These are phyloP conservation scores for Groenewaldozyma salmanticensis DNA, from an alignment of 805 yeast genomes.

Conservation along the genomic window DNA sequence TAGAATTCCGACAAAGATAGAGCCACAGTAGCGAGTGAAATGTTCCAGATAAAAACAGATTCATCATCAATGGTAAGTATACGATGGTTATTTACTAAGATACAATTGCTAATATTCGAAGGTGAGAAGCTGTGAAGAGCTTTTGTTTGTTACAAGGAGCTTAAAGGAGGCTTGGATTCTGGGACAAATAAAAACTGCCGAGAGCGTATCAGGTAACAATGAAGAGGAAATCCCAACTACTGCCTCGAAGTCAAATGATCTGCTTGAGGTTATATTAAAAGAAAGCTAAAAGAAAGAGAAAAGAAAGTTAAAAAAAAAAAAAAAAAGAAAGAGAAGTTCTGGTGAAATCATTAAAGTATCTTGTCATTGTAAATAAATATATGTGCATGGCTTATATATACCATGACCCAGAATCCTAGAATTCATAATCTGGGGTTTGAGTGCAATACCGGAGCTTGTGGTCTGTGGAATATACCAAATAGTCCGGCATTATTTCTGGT, in stretches of 20 bases:
- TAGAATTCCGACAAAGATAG: slow-evolving; percentile 24
- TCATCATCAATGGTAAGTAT: slow-evolving; percentile 24
- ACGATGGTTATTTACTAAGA: background rate
- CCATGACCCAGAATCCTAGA: background rate
- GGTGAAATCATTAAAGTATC: background rate
- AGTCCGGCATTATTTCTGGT: too few relatives aligned
- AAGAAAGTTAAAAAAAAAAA: background rate
- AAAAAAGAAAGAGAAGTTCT: background rate
- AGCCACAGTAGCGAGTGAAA: slow-evolving; percentile 29
- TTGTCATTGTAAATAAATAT: background rate
- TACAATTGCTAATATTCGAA: slow-evolving; percentile 14
- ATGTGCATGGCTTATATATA: background rate
- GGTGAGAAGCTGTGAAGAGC: slow-evolving; percentile 30
- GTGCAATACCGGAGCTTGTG: background rate
- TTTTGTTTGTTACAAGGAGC: slow-evolving; percentile 29
- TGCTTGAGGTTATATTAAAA: slow-evolving; percentile 6
- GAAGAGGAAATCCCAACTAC: background rate
- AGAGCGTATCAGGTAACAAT: background rate
- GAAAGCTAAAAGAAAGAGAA: background rate
- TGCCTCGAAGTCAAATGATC: background rate
- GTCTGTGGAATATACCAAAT: too few relatives aligned
- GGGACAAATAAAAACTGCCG: slow-evolving; percentile 24
- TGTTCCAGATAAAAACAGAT: slow-evolving; percentile 30
- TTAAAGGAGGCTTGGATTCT: slow-evolving; percentile 35
- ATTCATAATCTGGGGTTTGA: background rate